These are phyloP conservation scores for Coemansia sp. DNA, from an alignment of 371 early-diverging fungal genomes.

Conservation along the genomic window DNA sequence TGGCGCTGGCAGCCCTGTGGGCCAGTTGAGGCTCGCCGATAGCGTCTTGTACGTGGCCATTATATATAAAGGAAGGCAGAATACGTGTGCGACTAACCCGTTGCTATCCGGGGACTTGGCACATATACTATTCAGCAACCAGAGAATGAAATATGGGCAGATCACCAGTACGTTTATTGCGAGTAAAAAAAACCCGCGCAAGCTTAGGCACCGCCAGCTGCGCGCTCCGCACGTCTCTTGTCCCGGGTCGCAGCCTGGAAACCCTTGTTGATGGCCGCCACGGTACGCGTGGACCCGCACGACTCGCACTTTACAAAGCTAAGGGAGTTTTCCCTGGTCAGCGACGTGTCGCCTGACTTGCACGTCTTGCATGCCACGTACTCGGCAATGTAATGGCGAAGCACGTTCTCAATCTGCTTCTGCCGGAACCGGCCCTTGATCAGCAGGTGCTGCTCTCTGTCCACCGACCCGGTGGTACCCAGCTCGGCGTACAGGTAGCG, in stretches of 20 bases:
- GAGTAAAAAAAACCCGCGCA: neutral
- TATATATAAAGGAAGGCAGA: neutral
- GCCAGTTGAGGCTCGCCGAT: conserved; percentile 37
- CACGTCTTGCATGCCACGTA: conserved; percentile 99
- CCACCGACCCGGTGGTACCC: conserved; percentile 97
- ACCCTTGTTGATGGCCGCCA: conserved; percentile 98
- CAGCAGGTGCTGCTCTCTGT: conserved; percentile 89
- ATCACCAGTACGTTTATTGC: too few relatives aligned
- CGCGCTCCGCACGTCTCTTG: conserved; percentile 44
- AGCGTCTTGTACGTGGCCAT: conserved; percentile 40
- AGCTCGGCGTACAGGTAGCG: conserved; percentile 98
- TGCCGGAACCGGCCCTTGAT: conserved; percentile 99
- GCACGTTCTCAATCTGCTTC: conserved; percentile 98
- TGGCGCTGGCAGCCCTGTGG: conserved; percentile 15
- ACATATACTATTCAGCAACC: neutral
- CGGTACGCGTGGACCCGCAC: conserved; percentile 96
- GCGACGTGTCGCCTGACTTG: conserved; percentile 93
- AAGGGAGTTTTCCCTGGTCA: conserved; percentile 97
- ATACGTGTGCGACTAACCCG: neutral
- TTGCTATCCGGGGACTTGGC: neutral
- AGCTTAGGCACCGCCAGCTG: conserved; percentile 12
- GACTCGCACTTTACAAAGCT: conserved; percentile 98
- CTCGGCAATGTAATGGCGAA: conserved; percentile 98
- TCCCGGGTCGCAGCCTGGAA: conserved; percentile 84
- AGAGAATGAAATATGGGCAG: neutral